Evolutionary conservation across 2,329 filamentous ascomycete genomes (phyloP), one percentile per base, ranked within the genome.

Genomic region (Sporothrix humicola): DNA sequence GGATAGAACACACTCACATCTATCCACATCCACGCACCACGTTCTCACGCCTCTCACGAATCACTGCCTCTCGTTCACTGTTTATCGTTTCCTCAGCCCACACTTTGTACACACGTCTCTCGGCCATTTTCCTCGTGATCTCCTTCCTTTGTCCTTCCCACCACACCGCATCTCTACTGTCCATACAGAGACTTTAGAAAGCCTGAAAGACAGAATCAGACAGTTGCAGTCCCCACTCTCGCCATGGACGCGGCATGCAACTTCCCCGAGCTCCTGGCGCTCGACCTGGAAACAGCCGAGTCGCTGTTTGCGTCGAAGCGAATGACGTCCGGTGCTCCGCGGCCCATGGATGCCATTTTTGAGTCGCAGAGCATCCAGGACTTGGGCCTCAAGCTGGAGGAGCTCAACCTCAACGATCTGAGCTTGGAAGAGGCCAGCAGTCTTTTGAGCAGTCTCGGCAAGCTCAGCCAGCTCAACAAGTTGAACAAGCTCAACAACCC

Each of bases 191-290:
- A 48, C 46, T 13, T 13, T 48, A 13, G 46, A 37, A 37, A 37
- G 31, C 4, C 3, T 6, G 31, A 37, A 37, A 37, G 31, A 37
- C 31, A 37, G 31, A 37, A 26, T 26, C 23, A 26, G 31, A 37
- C 4, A 7, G 31, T 37, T 7, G 31, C 31, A 37, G 31, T 20
- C 17, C 10, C n/a, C 26, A 42, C 23, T 2, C 31, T 52, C 42
- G 54, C 56, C 75, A 80, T 79, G 77, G 72, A 74, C 46, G 52
- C 54, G 13, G 81, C 80, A 69, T 84, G 83, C 78, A 89, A 85
- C 79, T 81, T 90, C 20, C 86, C 88, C 2, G 88, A 90, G 79
- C 77, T 88, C 54, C 81, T 90, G n/a, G 87, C 84, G 7, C 83
- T 82, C 74, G 87, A 90, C 75, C 80, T 89, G 63, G 85, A 88